These are phyloP conservation scores for Tulasnella sp. DNA, from an alignment of 768 basidiomycete genomes.

Conservation along the genomic window DNA sequence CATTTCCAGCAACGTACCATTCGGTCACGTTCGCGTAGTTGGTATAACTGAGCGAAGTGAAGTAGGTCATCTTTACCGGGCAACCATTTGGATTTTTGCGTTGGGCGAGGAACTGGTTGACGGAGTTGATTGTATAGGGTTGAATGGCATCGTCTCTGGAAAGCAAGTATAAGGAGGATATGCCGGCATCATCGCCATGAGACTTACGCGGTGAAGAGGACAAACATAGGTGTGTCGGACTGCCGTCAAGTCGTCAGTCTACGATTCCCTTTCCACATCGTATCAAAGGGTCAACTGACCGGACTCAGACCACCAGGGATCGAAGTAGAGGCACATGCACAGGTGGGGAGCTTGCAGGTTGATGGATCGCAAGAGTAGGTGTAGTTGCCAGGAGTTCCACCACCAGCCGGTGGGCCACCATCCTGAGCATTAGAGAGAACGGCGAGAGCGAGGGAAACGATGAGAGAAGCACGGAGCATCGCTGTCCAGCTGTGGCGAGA, in stretches of 20 bases:
- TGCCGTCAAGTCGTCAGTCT: conserved; percentile 22
- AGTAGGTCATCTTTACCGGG: conserved; percentile 64
- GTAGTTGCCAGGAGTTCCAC: conserved; percentile 51
- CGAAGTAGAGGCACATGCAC: conserved; percentile 58
- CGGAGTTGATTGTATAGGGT: conserved; percentile 57
- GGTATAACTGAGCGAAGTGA: conserved; percentile 54
- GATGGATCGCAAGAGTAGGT: conserved; percentile 43
- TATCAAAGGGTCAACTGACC: conserved; percentile 32
- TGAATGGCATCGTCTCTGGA: conserved; percentile 41
- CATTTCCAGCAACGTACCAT: conserved; percentile 72
- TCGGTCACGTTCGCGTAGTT: conserved; percentile 68
- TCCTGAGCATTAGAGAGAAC: conserved; percentile 31
- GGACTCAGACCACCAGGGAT: conserved; percentile 60
- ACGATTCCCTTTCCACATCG: conserved; percentile 14
- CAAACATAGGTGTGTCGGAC: conserved; percentile 50
- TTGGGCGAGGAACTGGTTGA: conserved; percentile 63
- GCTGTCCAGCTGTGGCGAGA: background rate
- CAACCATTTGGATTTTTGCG: conserved; percentile 71
- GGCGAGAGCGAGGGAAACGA: conserved; percentile 2
- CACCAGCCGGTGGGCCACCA: conserved; percentile 44
- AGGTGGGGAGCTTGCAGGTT: conserved; percentile 54
- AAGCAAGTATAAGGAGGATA: background rate
- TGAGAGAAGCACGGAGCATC: conserved; percentile 2
- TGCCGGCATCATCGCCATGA: background rate
- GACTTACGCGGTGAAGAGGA: conserved; percentile 50